Base-by-base conservation (phyloP, 73 alveolate genomes). In the Paramecium bursaria region DNA sequence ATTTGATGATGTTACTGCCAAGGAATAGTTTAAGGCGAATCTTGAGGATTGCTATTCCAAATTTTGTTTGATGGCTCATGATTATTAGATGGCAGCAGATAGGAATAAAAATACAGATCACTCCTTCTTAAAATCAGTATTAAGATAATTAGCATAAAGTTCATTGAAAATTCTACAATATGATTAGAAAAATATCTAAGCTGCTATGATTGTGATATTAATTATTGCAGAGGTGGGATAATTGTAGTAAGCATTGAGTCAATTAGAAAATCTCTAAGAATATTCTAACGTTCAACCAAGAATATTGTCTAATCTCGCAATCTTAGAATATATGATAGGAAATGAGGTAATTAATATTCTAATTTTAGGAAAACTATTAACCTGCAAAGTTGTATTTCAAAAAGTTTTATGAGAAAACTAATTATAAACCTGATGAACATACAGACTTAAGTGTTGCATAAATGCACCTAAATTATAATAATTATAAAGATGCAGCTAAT, bases 361-460 rank as follows among this genome's bases (percentile, higher is more conserved):
- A n/a, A n/a, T n/a, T n/a, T n/a, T n/a, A 39, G 11, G 49, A 67
- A 14, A 67, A 67, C 27, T 25, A 31, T 67, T 42, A 67, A 67
- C 44, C 82, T 21, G 82, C 82, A 5, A 67, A 67, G 22, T 31
- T 47, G 17, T 67, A 35, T 42, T 67, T 67, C 27, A 67, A 67
- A n/a, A 67, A 67, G 27, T 67, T 31, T 67, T 42, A 67, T 67
- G 82, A 67, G 13, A 67, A 67, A 67, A 67, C 82, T 10, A 67
- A 67, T 67, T 67, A 67, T 67, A 67, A 67, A 67, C 55, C 53
- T 21, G 82, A 67, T 67, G 82, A 67, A 15, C 82, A 67, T 42
- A 67, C 53, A 17, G 82, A 67, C 44, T 26, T 67, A 21, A 57
- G 60, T 39, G 53, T 33, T 33, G 82, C 82, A 22, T 25, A 67